Conservation (phyloP, 2,329 filamentous ascomycete species). For the Stemphylium lycopersici region DNA sequence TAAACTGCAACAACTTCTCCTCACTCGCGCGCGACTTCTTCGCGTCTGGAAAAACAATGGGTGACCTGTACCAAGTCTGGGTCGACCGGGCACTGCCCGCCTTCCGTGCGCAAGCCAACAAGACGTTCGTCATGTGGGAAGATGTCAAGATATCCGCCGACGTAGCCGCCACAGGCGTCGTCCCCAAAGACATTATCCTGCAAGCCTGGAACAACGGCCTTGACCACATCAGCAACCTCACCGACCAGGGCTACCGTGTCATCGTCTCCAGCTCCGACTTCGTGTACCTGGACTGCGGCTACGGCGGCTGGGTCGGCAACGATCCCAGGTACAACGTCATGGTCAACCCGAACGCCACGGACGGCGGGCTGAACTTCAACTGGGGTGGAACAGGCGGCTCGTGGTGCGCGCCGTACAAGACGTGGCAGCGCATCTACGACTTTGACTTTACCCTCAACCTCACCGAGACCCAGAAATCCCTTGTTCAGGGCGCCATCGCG, state of each 20-base stretch:
- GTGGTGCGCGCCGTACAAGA: slow-evolving; percentile 66
- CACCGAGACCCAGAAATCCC: slow-evolving; percentile 54
- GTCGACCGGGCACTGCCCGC: slow-evolving; percentile 59
- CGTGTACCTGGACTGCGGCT: slow-evolving; percentile 63
- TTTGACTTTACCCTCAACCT: slow-evolving; percentile 62
- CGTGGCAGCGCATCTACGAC: slow-evolving; percentile 66
- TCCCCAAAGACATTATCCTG: slow-evolving; percentile 60
- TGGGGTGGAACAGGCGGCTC: slow-evolving; percentile 60
- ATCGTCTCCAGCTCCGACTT: slow-evolving; percentile 64
- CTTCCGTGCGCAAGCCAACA: slow-evolving; percentile 54
- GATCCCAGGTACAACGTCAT: slow-evolving; percentile 63
- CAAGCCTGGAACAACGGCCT: slow-evolving; percentile 63
- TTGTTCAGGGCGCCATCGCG: slow-evolving; percentile 59
- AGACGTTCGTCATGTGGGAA: slow-evolving; percentile 65
- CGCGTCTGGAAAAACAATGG: slow-evolving; percentile 56
- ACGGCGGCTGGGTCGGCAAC: slow-evolving; percentile 61
- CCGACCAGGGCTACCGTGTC: slow-evolving; percentile 58
- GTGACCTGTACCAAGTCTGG: slow-evolving; percentile 62
- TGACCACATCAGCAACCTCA: slow-evolving; percentile 59
- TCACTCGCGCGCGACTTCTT: slow-evolving; percentile 58
- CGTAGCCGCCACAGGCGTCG: slow-evolving; percentile 53
- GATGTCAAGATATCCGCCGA: slow-evolving; percentile 55
- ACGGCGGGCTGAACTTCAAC: slow-evolving; percentile 58
- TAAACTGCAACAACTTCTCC: slow-evolving; percentile 65
- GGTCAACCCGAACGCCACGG: slow-evolving; percentile 55